Base-by-base conservation (phyloP, 2,329 filamentous ascomycete species). In the Graphilbum sp. region DNA sequence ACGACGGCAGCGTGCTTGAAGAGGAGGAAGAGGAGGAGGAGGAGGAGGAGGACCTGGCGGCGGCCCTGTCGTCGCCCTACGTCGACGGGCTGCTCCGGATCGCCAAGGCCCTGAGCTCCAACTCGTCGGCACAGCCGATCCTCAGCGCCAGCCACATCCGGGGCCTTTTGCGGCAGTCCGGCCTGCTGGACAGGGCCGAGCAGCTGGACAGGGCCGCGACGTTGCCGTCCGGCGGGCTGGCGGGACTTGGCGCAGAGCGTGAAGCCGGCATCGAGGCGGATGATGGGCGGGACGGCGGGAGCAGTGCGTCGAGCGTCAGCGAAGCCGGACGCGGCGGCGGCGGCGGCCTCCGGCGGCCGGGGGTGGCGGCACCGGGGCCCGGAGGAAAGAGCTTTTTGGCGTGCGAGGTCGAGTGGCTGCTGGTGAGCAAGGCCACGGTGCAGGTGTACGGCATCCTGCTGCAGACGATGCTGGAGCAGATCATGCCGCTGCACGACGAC, bases 371-470 rank as follows among this genome's bases (percentile, higher is more conserved):
- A 9, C n/a, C 5, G 7, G 16, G 37, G 7, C 7, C 27, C 13
- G 32, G 12, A 32, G 15, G 34, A 32, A 66, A 60, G 46, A 63
- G 50, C 41, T 60, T 63, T 16, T 79, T 83, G 50, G 78, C 86
- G 52, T 67, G 71, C 36, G 83, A 95, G 50, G 68, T 95, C 36
- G 80, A 93, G 56, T 96, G 90, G 90, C 61, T 95, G 19, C 64
- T 95, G 15, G 71, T 92, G 23, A 84, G 81, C 57, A 98, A 96
- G 56, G 87, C 87, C 5, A 83, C 87, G 0, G 75, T 87, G n/a
- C 88, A 95, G 52, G 77, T 80, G 1, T 92, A 94, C 51, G 88
- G 88, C 4, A 62, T 83, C 35, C 69, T 93, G 31, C 63, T 95
- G 47, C 76, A 77, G 47, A 75, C 72, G 0, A 67, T 96, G 4